Evolutionary conservation across 2,329 filamentous ascomycete species (phyloP).

Genomic region (Aureobasidium sp.): DNA sequence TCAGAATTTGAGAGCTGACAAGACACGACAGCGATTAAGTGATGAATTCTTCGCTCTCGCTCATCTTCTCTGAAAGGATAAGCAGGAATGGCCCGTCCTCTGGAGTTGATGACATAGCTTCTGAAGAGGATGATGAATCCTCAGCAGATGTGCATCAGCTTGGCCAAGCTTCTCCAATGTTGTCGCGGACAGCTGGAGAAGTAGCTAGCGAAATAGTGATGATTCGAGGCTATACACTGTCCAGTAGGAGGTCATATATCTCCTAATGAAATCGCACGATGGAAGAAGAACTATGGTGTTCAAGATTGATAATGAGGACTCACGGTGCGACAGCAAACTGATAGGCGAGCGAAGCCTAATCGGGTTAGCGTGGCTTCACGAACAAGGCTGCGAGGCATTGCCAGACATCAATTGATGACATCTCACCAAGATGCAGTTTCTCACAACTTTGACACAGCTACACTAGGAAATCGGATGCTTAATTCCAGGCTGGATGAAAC

Average conservation of each 20-base stretch:
- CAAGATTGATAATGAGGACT: neutral
- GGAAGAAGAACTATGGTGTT: neutral
- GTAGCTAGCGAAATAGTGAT: too few species aligned
- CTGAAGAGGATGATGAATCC: neutral
- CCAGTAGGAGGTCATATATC: too few species aligned
- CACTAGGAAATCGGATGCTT: too few species aligned
- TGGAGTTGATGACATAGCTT: neutral
- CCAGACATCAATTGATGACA: too few species aligned
- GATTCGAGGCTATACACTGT: too few species aligned
- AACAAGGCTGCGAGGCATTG: neutral
- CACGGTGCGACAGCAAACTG: neutral
- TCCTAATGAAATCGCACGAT: neutral
- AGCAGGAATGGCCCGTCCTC: neutral
- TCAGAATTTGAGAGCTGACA: too few species aligned
- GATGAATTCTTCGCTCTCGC: too few species aligned
- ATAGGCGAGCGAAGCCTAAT: neutral
- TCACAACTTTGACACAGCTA: too few species aligned
- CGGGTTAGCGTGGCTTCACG: neutral
- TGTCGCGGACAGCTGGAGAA: neutral
- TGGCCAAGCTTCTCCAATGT: slow-evolving; percentile 1
- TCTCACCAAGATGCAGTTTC: too few species aligned
- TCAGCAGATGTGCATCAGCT: slow-evolving; percentile 1
- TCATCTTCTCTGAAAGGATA: neutral
- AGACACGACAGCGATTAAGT: too few species aligned
- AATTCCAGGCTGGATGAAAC: too few species aligned